Evolutionary conservation across 2,329 filamentous ascomycete genomes (phyloP).

Genomic region (Dichotomopilus funicola): DNA sequence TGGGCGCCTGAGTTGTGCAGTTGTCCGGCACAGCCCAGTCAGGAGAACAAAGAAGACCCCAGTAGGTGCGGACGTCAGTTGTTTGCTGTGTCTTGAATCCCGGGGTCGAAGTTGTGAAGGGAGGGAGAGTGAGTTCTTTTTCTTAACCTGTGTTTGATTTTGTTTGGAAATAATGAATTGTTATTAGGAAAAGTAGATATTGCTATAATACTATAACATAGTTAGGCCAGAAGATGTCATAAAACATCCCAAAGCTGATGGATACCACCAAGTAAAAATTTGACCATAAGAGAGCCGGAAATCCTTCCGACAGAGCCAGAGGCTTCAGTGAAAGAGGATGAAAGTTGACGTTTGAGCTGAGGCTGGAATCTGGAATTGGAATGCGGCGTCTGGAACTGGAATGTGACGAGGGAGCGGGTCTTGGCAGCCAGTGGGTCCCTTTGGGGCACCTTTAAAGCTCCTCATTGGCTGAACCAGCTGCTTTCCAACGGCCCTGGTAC

Average conservation of each 20-base stretch:
- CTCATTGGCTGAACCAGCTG: slow-evolving; percentile 13
- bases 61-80: slow-evolving; percentile 6
- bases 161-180: not conserved
- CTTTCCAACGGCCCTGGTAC: not conserved
- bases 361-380: not conserved
- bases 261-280: no score
- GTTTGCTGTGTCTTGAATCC: not conserved
- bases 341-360: not conserved
- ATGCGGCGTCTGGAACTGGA: not conserved
- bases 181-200: no score
- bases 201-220: no score
- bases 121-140: not conserved
- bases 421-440: slow-evolving; percentile 3
- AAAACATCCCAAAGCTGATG: no score
- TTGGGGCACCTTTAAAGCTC: slow-evolving; percentile 6
- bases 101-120: not conserved
- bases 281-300: no score
- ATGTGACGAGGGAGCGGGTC: slow-evolving; percentile 6
- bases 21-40: not conserved
- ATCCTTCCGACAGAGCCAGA: not conserved
- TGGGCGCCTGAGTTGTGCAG: slow-evolving; percentile 4
- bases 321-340: not conserved
- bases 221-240: no score
- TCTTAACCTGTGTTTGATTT: not conserved
- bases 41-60: slow-evolving; percentile 14